These are phyloP conservation scores for Cinnamomum micranthum DNA, from an alignment of 164 flowering plant species.

Conservation along the genomic window DNA sequence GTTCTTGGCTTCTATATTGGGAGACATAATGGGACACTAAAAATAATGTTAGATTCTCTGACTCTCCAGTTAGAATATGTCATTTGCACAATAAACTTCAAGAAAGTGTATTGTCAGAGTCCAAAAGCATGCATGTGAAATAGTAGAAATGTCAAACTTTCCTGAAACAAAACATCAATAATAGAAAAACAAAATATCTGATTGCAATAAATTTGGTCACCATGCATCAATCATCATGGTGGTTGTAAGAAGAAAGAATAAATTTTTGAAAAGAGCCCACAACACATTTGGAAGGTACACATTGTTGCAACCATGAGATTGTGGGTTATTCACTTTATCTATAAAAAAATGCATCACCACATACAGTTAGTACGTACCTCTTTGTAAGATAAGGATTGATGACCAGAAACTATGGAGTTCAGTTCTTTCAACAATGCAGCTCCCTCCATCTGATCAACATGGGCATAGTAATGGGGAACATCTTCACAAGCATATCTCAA, in stretches of 20 bases:
- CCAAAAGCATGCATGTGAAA: not conserved
- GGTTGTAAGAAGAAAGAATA: not conserved
- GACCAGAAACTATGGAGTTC: slow-evolving; percentile 30
- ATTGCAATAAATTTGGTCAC: not conserved
- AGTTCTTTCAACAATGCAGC: slow-evolving; percentile 30
- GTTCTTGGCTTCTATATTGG: not conserved
- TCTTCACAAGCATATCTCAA: slow-evolving; percentile 40
- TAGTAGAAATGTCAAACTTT: not conserved
- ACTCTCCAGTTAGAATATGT: not conserved
- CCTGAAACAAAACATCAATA: not conserved
- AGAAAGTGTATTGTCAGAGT: not conserved
- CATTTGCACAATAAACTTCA: no score
- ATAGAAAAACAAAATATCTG: not conserved
- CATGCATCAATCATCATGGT: not conserved
- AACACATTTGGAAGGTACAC: no score
- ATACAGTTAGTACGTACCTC: slow-evolving; percentile 20
- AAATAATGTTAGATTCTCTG: no score
- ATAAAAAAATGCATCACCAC: no score
- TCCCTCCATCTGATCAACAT: slow-evolving; percentile 25
- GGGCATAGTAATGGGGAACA: slow-evolving; percentile 35
- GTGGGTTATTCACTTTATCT: no score
- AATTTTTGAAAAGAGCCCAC: no score
- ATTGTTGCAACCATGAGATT: no score
- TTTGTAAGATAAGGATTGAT: slow-evolving; percentile 39
- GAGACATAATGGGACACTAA: not conserved